These are phyloP conservation scores for Gymnopilus dilepis DNA, from an alignment of 768 basidiomycete species.

Conservation along the genomic window DNA sequence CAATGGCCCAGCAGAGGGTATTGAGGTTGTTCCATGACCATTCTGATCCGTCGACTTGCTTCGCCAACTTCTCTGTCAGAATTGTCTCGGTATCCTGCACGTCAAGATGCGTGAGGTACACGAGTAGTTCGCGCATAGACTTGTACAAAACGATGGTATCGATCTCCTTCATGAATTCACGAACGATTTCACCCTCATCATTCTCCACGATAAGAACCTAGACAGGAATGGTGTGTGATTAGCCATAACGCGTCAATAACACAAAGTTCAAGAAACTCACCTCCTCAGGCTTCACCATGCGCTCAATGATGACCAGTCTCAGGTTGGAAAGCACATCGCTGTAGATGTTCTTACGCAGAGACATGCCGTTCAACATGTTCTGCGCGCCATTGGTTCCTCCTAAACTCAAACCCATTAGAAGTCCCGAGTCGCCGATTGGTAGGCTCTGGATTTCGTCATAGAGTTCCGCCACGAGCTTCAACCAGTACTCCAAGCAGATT, in stretches of 20 bases:
- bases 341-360: slow-evolving; percentile 92
- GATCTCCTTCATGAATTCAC: slow-evolving; percentile 98
- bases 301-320: slow-evolving; percentile 93
- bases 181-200: slow-evolving; percentile 98
- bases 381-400: slow-evolving; percentile 67
- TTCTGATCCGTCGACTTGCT: slow-evolving; percentile 96
- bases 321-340: slow-evolving; percentile 94
- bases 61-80: slow-evolving; percentile 94
- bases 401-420: slow-evolving; percentile 89
- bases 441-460: slow-evolving; percentile 96
- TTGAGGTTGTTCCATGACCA: slow-evolving; percentile 99
- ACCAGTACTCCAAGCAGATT: slow-evolving; percentile 98
- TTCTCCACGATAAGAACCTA: slow-evolving; percentile 99
- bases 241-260: background rate
- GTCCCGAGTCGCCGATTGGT: slow-evolving; percentile 84
- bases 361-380: slow-evolving; percentile 77
- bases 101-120: slow-evolving; percentile 97
- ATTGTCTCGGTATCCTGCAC: slow-evolving; percentile 96
- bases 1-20: slow-evolving; percentile 99
- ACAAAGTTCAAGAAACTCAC: slow-evolving; percentile 45
- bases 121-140: slow-evolving; percentile 96
- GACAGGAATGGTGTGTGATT: background rate
- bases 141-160: slow-evolving; percentile 99
- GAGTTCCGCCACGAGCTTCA: slow-evolving; percentile 92
- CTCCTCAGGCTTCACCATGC: slow-evolving; percentile 99